Base-by-base conservation (phyloP, 2,329 filamentous ascomycete species). In the Botrytis squamosa region DNA sequence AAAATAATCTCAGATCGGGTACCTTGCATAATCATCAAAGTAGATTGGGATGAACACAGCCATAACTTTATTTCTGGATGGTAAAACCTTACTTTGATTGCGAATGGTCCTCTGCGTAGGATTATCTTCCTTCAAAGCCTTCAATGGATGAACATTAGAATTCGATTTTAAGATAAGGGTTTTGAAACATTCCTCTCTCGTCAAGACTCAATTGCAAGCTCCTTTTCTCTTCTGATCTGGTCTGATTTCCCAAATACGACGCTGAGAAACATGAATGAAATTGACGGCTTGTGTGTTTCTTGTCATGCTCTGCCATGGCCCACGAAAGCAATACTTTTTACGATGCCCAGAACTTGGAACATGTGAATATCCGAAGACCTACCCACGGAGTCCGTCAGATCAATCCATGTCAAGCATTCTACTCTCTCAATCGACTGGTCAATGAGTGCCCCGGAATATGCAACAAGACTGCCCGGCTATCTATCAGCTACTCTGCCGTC, bases 241-340 rank as follows among this genome's bases (percentile, higher is more conserved):
- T 62, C 38, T 62, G 59, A 62, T 62, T 18, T 62, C 59, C 59
- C 33, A 40, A 62, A 62, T 62, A 62, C 59, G 59, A 62, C 14
- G 59, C 36, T 7, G 12, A 40, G 59, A 38, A 62, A 40, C 38
- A 62, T 36, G 22, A 62, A n/a, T n/a, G 14, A 40, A 40, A 62
- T 57, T 62, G 59, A 40, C 38, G 36, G 59, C 59, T 62, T 57
- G 29, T 33, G n/a, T 57, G 29, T 20, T 33, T 33, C 55, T 29
- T 57, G 55, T 33, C 55, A 20, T 57, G 29, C 55, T 36, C 16
- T 59, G 55, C 55, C 55, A 59, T 36, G 29, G 29, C 29, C 6
- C 29, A 59, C 16, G 49, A 59, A 36, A 59, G 55, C 55, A 36
- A 20, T 36, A 36, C 29, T 10, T 4, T 59, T 59, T 20, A 10